Conservation (phyloP, 257 asterid genomes). For the Verbena officinalis region DNA sequence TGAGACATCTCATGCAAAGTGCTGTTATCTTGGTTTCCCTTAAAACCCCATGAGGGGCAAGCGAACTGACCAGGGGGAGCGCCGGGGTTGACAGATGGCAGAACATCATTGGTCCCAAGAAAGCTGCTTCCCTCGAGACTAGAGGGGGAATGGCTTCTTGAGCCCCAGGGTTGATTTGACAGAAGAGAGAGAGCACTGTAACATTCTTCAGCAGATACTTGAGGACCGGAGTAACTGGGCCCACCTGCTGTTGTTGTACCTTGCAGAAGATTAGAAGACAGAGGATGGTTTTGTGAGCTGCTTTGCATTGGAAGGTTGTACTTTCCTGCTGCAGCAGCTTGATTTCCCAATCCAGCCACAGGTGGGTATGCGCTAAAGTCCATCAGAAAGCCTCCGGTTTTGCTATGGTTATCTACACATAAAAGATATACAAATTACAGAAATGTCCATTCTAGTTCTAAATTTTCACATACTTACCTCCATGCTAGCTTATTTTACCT, state of each 20-base stretch:
- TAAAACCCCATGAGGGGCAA: constrained; percentile 50
- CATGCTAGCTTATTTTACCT: too few relatives aligned
- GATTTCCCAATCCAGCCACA: constrained; percentile 44
- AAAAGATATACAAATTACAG: not conserved
- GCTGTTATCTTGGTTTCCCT: constrained; percentile 44
- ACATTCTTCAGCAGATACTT: constrained; percentile 54
- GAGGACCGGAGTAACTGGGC: constrained; percentile 40
- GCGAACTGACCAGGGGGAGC: constrained; percentile 46
- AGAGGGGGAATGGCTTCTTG: constrained; percentile 52
- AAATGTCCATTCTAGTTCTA: too few relatives aligned
- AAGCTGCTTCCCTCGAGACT: constrained; percentile 49
- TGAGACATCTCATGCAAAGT: constrained; percentile 52
- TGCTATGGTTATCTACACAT: constrained; percentile 60
- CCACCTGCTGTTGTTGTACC: constrained; percentile 35
- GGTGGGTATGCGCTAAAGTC: constrained; percentile 63
- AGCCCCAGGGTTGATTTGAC: constrained; percentile 88
- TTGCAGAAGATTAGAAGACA: constrained; percentile 46
- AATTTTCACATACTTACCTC: too few relatives aligned
- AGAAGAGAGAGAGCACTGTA: constrained; percentile 98
- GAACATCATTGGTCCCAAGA: constrained; percentile 43
- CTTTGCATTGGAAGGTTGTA: constrained; percentile 59
- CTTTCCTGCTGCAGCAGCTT: constrained; percentile 41
- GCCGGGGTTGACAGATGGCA: constrained; percentile 47
- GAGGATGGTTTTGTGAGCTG: constrained; percentile 44
- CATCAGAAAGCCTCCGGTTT: constrained; percentile 65